Percentiles rank a stretch among this genome's conserved stretches.
These are phyloP conservation scores for Entelexis sorbosivorans DNA, from an alignment of 1,139 yeast genomes.

Conservation along the genomic window DNA sequence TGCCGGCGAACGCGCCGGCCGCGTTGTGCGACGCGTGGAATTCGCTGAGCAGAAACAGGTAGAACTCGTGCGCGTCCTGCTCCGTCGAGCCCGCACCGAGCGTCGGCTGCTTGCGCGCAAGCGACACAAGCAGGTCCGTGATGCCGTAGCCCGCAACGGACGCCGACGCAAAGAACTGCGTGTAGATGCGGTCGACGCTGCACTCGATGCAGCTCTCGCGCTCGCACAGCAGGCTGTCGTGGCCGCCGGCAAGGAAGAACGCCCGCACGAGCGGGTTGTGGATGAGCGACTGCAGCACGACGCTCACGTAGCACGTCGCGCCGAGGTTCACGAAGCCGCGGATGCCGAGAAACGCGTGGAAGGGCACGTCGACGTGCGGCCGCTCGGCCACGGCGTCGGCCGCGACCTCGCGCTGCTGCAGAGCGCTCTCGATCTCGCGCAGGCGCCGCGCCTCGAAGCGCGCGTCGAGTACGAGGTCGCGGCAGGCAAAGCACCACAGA, in stretches of 20 bases:
- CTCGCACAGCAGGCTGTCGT: conserved; percentile 30
- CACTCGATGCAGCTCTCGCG: conserved; percentile 63
- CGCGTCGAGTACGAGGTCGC: conserved; percentile 55
- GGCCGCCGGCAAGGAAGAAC: conserved; percentile 65
- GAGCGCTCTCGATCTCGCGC: conserved; percentile 8
- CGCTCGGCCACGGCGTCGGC: neutral
- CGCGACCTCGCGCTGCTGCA: neutral
- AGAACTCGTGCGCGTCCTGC: conserved; percentile 96
- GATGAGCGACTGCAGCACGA: conserved; percentile 69
- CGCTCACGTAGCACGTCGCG: conserved; percentile 92
- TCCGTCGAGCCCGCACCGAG: conserved; percentile 82
- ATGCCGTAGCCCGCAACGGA: conserved; percentile 61
- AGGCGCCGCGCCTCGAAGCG: conserved; percentile 43
- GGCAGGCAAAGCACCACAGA: conserved; percentile 63
- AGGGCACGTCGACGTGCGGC: conserved; percentile 19
- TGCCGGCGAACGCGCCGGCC: conserved; percentile 6
- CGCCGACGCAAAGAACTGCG: conserved; percentile 47
- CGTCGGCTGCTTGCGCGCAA: conserved; percentile 34
- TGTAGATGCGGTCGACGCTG: conserved; percentile 66
- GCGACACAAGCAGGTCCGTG: conserved; percentile 31
- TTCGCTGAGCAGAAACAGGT: conserved; percentile 82
- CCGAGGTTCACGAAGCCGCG: conserved; percentile 90
- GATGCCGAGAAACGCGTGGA: conserved; percentile 59
- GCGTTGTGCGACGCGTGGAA: conserved; percentile 41
- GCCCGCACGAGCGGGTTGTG: conserved; percentile 80